Evolutionary conservation across 2,329 filamentous ascomycete genomes (phyloP).

Genomic region (Fusarium musae): DNA sequence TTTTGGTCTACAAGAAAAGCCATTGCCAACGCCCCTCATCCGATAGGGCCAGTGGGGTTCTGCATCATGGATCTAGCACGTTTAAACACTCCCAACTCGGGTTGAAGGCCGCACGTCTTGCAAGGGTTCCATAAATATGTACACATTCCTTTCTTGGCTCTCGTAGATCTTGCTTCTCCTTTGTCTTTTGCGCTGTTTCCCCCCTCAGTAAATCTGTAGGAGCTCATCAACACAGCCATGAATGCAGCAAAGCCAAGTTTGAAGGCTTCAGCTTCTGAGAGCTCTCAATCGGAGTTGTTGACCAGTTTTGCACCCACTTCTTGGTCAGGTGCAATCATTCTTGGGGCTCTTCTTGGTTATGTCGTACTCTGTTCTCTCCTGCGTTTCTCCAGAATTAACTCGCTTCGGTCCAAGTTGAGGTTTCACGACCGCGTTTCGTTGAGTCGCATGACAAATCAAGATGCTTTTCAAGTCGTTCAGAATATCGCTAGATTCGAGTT

Average conservation of each 20-base stretch:
- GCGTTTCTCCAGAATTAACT: constrained; percentile 50
- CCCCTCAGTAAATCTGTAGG: not conserved
- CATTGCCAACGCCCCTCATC: constrained; percentile 1
- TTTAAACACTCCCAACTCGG: constrained; percentile 16
- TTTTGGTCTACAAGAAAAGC: not conserved
- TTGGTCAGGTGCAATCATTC: constrained; percentile 25
- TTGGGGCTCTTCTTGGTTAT: constrained; percentile 46
- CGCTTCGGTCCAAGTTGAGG: constrained; percentile 45
- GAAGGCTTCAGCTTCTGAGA: constrained; percentile 12
- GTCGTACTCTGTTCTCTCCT: constrained; percentile 49
- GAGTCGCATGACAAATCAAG: constrained; percentile 54
- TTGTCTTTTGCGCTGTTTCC: not conserved
- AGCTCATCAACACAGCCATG: constrained; percentile 5
- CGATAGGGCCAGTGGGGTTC: constrained; percentile 12
- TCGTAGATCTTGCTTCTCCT: not conserved
- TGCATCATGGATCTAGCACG: not conserved
- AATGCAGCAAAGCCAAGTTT: constrained; percentile 15
- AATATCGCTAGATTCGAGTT: constrained; percentile 51
- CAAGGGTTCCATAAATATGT: constrained; percentile 26
- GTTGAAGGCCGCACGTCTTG: constrained; percentile 1
- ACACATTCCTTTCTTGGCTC: not conserved
- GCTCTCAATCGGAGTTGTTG: not conserved
- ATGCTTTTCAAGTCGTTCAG: constrained; percentile 58
- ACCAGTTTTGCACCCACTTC: constrained; percentile 11
- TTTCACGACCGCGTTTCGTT: constrained; percentile 52